A percentile compares a stretch with the other conserved stretches of the same genome.
These are phyloP conservation scores for Oryza nivara DNA, from an alignment of 176 grass and related monocot genomes.

Conservation along the genomic window DNA sequence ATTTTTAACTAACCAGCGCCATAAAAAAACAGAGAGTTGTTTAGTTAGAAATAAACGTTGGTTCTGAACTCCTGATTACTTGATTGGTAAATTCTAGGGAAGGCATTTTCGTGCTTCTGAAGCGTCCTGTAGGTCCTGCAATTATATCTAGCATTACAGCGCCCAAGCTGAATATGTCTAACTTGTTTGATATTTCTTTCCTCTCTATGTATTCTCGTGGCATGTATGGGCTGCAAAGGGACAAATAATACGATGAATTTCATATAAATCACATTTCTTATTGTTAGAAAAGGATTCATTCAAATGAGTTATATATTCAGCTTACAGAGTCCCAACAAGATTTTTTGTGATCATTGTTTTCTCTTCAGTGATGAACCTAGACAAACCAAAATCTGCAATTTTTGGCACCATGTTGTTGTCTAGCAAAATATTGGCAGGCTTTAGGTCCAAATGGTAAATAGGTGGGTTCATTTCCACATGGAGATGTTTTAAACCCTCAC, in stretches of 20 bases:
- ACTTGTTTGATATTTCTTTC: background rate
- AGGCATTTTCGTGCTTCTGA: background rate
- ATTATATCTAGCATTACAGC: background rate
- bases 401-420: background rate
- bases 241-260: background rate
- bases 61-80: background rate
- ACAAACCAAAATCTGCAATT: background rate
- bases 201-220: background rate
- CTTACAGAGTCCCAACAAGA: background rate
- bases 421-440: background rate
- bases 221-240: background rate
- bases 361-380: background rate
- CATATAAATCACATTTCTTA: background rate
- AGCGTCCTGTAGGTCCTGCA: background rate
- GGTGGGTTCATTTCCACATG: background rate
- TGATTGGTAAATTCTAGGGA: background rate
- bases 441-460: background rate
- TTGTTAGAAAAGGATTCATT: background rate
- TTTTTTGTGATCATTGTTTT: background rate
- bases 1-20: no score
- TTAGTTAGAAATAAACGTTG: background rate
- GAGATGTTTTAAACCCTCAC: slow-evolving; percentile 9
- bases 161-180: slow-evolving; percentile 1
- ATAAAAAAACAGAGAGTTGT: no score
- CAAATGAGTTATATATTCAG: background rate